A percentile compares a stretch with the other conserved stretches of the same genome.
phyloP scores from a whole-genome alignment of 1,139 yeast genomes.

The Pichia sp. region DNA sequence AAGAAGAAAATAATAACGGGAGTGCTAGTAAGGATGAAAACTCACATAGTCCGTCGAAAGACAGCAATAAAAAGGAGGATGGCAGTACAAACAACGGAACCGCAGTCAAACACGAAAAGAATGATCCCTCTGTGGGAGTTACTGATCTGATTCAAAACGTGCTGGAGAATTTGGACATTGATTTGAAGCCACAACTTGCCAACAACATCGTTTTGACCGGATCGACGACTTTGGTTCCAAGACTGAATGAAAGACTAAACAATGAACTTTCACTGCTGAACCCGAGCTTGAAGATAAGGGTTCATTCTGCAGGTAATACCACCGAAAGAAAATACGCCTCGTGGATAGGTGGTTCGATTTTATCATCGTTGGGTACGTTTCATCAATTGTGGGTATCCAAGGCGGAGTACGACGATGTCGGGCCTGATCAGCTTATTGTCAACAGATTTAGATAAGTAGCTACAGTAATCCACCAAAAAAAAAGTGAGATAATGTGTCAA shows the following conservation, averaged over 20 bases:
- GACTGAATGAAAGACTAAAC: conserved; percentile 75
- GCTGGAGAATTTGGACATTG: conserved; percentile 74
- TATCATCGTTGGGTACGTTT: conserved; percentile 90
- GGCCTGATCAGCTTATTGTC: conserved; percentile 70
- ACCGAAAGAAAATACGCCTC: conserved; percentile 80
- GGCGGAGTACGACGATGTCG: conserved; percentile 88
- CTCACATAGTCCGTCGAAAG: not conserved
- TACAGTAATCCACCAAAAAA: not conserved
- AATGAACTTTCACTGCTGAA: conserved; percentile 66
- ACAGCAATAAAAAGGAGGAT: conserved; percentile 1
- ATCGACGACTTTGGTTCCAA: conserved; percentile 82
- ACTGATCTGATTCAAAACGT: conserved; percentile 68
- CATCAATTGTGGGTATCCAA: conserved; percentile 96
- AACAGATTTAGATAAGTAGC: conserved; percentile 60
- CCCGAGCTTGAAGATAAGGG: conserved; percentile 88
- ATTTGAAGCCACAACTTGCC: conserved; percentile 83
- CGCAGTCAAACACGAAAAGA: not conserved
- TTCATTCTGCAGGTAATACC: conserved; percentile 83
- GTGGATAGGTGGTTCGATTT: conserved; percentile 94
- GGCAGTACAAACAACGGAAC: conserved; percentile 13
- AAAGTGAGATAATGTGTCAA: not conserved
- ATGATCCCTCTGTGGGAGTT: conserved; percentile 31
- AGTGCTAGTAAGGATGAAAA: conserved; percentile 19
- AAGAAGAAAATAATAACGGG: conserved; percentile 23
- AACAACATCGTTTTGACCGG: conserved; percentile 92